Percentiles rank a stretch among this genome's conserved stretches.
phyloP scores from a whole-genome alignment of 2,329 filamentous ascomycete genomes.

The Diaporthe sp. region DNA sequence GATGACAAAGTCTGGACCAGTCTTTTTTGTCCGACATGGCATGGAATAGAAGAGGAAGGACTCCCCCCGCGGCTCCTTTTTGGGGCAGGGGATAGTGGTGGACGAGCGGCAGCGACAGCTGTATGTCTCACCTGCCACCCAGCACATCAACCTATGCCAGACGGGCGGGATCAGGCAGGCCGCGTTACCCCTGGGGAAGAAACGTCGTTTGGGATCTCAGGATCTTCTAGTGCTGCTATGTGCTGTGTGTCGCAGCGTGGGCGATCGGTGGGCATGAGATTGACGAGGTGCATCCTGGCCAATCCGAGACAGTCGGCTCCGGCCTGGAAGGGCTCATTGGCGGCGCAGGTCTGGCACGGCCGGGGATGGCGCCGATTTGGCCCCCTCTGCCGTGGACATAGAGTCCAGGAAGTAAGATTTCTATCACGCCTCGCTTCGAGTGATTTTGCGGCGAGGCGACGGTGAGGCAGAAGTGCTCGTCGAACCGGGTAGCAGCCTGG shows the following conservation, averaged over 20 bases:
- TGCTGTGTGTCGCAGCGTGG: background rate
- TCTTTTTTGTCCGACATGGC: background rate
- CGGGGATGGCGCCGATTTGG: conserved; percentile 30
- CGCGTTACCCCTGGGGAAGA: background rate
- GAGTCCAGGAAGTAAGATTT: background rate
- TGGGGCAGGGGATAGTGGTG: background rate
- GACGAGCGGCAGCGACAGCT: background rate
- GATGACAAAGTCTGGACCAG: conserved; percentile 25
- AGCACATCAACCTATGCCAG: conserved; percentile 12
- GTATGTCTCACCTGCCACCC: background rate
- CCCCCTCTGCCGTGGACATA: background rate
- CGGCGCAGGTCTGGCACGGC: conserved; percentile 8
- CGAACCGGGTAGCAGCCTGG: background rate
- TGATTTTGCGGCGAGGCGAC: background rate
- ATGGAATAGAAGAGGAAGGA: background rate
- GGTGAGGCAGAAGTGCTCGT: background rate
- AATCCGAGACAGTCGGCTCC: conserved; percentile 28
- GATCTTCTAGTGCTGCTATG: background rate
- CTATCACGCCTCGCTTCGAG: background rate
- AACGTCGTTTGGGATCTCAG: background rate
- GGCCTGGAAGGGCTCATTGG: conserved; percentile 7
- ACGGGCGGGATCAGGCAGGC: conserved; percentile 11
- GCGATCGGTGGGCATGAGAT: background rate
- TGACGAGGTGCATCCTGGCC: conserved; percentile 25
- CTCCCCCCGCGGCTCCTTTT: background rate